Percentiles rank a stretch among this genome's conserved stretches.
Conservation (phyloP, 2,329 filamentous ascomycete genomes). For the Ophiostoma quercus region DNA sequence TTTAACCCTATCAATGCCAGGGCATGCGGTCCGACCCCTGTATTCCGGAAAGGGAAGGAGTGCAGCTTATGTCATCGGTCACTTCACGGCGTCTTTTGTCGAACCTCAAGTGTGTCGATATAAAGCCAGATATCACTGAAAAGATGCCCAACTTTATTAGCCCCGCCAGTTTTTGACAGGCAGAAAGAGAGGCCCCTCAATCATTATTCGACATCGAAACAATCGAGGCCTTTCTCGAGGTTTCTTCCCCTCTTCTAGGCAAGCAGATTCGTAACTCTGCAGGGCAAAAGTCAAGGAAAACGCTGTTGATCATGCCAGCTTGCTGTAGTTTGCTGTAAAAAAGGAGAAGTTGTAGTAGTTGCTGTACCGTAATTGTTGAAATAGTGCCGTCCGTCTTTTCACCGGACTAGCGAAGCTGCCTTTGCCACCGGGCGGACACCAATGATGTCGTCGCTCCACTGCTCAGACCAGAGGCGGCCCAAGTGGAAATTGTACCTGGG, state of each 20-base stretch:
- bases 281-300: not conserved
- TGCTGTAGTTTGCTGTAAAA: not conserved
- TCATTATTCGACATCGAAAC: not conserved
- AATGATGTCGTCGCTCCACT: conserved; percentile 6
- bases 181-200: not conserved
- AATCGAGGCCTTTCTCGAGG: not conserved
- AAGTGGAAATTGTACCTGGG: conserved; percentile 1
- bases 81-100: not conserved
- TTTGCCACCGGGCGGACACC: conserved; percentile 4
- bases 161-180: not conserved
- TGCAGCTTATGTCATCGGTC: not conserved
- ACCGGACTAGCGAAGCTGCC: not conserved
- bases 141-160: not conserved
- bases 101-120: not conserved
- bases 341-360: too few relatives aligned
- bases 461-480: not conserved
- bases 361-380: not conserved
- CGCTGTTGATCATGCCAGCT: not conserved
- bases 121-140: not conserved
- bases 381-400: not conserved
- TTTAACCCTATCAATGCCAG: not conserved
- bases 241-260: not conserved
- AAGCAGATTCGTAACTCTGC: not conserved
- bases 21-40: conserved; percentile 2
- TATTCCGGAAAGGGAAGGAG: not conserved